Percentiles rank a stretch among this genome's conserved stretches.
These are phyloP conservation scores for Colletotrichum cereale DNA, from an alignment of 2,329 filamentous ascomycete genomes.

Conservation along the genomic window DNA sequence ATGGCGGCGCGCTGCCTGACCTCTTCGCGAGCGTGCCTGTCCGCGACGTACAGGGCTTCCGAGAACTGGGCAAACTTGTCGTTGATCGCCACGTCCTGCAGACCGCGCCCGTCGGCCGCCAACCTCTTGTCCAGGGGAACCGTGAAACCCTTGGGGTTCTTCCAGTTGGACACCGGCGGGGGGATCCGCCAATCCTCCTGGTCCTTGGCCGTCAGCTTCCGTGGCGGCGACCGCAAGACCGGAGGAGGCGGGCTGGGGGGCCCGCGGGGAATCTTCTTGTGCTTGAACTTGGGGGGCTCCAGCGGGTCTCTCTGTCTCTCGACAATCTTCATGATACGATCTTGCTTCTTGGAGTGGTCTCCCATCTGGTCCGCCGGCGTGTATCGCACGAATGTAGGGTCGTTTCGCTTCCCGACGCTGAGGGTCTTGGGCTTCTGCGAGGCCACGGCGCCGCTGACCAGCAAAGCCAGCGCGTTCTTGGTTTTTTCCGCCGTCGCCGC, in stretches of 20 bases:
- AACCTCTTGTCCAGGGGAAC: conserved; percentile 95
- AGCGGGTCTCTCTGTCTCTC: conserved; percentile 93
- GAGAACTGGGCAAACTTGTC: conserved; percentile 98
- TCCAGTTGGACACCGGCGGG: conserved; percentile 96
- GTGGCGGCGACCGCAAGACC: conserved; percentile 92
- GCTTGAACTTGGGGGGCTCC: conserved; percentile 98
- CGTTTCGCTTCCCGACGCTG: conserved; percentile 81
- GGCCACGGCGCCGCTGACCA: conserved; percentile 88
- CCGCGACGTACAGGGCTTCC: conserved; percentile 93
- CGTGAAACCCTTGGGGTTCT: conserved; percentile 98
- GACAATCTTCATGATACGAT: conserved; percentile 98
- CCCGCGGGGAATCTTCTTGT: conserved; percentile 96
- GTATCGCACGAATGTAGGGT: conserved; percentile 94
- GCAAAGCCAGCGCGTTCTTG: conserved; percentile 82
- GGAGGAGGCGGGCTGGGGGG: conserved; percentile 93
- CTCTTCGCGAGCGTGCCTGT: conserved; percentile 94
- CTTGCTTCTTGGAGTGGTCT: conserved; percentile 84
- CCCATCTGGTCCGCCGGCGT: conserved; percentile 98
- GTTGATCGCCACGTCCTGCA: conserved; percentile 96
- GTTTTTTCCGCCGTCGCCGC: conserved; percentile 88
- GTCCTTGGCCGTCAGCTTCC: conserved; percentile 96
- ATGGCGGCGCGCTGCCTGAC: conserved; percentile 92
- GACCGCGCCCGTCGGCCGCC: conserved; percentile 89
- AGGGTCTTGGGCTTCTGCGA: conserved; percentile 98
- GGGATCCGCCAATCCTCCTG: conserved; percentile 94